Conservation (phyloP, 331 rosid species). For the Phaseolus coccineus region DNA sequence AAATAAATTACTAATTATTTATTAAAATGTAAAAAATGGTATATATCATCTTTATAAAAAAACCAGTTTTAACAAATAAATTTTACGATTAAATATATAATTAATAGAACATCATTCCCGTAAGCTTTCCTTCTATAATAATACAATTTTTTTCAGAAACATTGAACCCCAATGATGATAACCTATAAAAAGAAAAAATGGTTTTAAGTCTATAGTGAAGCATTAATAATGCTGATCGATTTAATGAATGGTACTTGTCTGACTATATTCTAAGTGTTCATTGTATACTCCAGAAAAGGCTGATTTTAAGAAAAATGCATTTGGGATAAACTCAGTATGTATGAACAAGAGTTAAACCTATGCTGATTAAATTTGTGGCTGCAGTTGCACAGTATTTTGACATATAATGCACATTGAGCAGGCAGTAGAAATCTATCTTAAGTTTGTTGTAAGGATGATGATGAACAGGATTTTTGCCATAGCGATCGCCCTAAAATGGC, state of each 20-base stretch:
- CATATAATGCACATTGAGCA: not conserved
- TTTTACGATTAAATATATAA: too few relatives aligned
- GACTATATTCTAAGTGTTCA: slow-evolving; percentile 14
- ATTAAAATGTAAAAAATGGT: too few relatives aligned
- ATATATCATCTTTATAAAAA: too few relatives aligned
- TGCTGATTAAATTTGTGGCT: not conserved
- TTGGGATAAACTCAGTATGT: not conserved
- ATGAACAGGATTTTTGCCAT: slow-evolving; percentile 56
- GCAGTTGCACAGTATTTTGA: slow-evolving; percentile 22
- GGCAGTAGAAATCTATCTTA: slow-evolving; percentile 41
- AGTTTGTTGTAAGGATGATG: slow-evolving; percentile 60
- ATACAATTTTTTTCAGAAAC: too few relatives aligned
- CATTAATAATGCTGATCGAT: not conserved
- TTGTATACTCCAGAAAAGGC: slow-evolving; percentile 22
- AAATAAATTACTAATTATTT: too few relatives aligned
- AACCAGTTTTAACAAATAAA: too few relatives aligned
- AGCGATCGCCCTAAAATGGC: slow-evolving; percentile 47
- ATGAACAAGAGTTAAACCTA: slow-evolving; percentile 36
- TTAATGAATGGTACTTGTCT: slow-evolving; percentile 14
- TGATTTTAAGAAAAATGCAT: not conserved
- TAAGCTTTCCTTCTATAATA: too few relatives aligned
- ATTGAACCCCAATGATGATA: too few relatives aligned
- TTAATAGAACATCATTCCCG: too few relatives aligned
- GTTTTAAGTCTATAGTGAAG: not conserved
- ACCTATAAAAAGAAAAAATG: not conserved